A percentile compares a stretch with the other conserved stretches of the same genome.
phyloP scores from a whole-genome alignment of 2,329 filamentous ascomycete species.

The Curvularia eragrostidis region DNA sequence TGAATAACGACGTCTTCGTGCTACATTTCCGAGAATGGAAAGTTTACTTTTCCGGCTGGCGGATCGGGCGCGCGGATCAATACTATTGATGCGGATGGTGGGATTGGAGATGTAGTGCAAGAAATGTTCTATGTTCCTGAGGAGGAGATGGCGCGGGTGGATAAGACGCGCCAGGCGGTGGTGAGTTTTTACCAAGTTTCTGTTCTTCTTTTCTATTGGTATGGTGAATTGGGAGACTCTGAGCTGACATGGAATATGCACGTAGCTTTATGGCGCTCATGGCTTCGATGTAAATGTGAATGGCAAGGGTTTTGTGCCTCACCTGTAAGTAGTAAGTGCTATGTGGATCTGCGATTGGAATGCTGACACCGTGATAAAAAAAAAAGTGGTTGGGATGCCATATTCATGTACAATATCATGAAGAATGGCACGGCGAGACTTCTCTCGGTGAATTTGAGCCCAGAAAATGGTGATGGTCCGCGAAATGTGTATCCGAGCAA shows the following conservation, averaged over 20 bases:
- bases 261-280: constrained; percentile 4
- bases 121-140: constrained; percentile 9
- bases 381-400: constrained; percentile 3
- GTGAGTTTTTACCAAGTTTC: neutral
- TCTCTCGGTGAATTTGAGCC: constrained; percentile 10
- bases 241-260: neutral
- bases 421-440: constrained; percentile 8
- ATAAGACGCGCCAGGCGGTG: constrained; percentile 6
- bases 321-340: constrained; percentile 4
- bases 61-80: constrained; percentile 9
- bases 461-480: constrained; percentile 5
- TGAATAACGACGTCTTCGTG: constrained; percentile 3
- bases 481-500: constrained; percentile 10
- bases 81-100: constrained; percentile 7
- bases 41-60: constrained; percentile 5
- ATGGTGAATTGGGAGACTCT: neutral
- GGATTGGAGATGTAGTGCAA: neutral
- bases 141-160: constrained; percentile 3
- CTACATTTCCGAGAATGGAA: constrained; percentile 9
- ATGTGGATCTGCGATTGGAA: neutral
- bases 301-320: constrained; percentile 9
- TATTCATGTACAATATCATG: constrained; percentile 10
- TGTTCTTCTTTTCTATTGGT: neutral
- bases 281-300: constrained; percentile 9
- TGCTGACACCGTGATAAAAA: neutral